A percentile compares a stretch with the other conserved stretches of the same genome.
Evolutionary conservation across 1,284 basidiomycete genomes (phyloP).

Genomic region (Thecaphora frezii): DNA sequence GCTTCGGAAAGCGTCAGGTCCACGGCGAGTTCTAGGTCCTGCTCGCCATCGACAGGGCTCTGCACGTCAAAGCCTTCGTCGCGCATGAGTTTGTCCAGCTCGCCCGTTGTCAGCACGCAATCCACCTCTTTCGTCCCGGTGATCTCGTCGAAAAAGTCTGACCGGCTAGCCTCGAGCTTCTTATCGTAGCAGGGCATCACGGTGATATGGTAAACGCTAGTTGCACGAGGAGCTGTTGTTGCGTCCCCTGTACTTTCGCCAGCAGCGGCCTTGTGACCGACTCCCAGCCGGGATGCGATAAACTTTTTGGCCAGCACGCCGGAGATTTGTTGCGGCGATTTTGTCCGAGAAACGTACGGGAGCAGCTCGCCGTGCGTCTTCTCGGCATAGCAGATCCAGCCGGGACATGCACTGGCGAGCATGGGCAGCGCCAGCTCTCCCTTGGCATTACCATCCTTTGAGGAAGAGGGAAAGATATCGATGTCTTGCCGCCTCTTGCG

Average conservation of each 20-base stretch:
- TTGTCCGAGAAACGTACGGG: conserved; percentile 81
- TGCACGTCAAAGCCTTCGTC: conserved; percentile 80
- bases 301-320: conserved; percentile 89
- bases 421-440: conserved; percentile 69
- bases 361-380: conserved; percentile 90
- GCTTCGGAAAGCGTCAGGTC: conserved; percentile 19
- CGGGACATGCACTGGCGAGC: conserved; percentile 93
- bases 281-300: conserved; percentile 62
- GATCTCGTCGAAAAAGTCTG: conserved; percentile 44
- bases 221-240: background rate
- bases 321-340: conserved; percentile 92
- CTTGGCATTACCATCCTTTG: background rate
- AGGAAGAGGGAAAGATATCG: background rate
- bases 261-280: background rate
- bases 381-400: conserved; percentile 99
- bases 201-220: conserved; percentile 76
- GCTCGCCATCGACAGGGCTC: conserved; percentile 62
- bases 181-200: conserved; percentile 99
- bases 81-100: conserved; percentile 81
- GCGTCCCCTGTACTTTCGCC: background rate
- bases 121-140: conserved; percentile 78
- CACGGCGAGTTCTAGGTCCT: conserved; percentile 9
- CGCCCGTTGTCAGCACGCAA: conserved; percentile 95
- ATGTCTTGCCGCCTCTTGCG: conserved; percentile 3
- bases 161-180: conserved; percentile 91